Evolutionary conservation across 2,329 filamentous ascomycete species (phyloP).

Genomic region (Byssochlamys sp.): DNA sequence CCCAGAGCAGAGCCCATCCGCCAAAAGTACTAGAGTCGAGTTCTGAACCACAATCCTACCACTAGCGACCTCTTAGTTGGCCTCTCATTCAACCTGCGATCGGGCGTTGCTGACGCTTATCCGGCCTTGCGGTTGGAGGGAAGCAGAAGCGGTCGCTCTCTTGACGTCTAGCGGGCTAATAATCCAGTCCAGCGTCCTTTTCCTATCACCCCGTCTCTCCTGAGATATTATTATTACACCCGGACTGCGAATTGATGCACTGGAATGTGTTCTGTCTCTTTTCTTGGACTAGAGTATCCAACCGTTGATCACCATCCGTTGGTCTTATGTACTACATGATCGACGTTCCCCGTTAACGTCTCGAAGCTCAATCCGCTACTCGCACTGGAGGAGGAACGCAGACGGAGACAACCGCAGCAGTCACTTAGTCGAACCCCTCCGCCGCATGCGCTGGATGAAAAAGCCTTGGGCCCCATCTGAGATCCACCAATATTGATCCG

Average conservation of each 20-base stretch:
- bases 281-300: neutral
- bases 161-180: neutral
- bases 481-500: neutral
- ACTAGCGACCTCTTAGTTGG: neutral
- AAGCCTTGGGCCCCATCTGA: neutral
- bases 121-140: neutral
- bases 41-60: neutral
- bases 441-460: neutral
- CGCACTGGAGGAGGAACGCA: neutral
- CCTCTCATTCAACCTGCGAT: neutral
- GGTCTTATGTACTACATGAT: neutral
- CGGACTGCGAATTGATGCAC: neutral
- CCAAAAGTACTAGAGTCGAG: neutral
- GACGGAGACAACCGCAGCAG: neutral
- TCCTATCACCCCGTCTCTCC: neutral
- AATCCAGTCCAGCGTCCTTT: neutral
- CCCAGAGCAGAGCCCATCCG: neutral
- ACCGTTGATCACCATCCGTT: neutral
- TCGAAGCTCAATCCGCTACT: neutral
- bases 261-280: neutral
- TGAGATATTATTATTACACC: neutral
- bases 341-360: neutral
- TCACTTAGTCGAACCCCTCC: neutral
- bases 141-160: neutral
- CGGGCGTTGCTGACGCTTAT: neutral